These are phyloP conservation scores for Colletotrichum navitas DNA, from an alignment of 2,329 filamentous ascomycete species.

Conservation along the genomic window DNA sequence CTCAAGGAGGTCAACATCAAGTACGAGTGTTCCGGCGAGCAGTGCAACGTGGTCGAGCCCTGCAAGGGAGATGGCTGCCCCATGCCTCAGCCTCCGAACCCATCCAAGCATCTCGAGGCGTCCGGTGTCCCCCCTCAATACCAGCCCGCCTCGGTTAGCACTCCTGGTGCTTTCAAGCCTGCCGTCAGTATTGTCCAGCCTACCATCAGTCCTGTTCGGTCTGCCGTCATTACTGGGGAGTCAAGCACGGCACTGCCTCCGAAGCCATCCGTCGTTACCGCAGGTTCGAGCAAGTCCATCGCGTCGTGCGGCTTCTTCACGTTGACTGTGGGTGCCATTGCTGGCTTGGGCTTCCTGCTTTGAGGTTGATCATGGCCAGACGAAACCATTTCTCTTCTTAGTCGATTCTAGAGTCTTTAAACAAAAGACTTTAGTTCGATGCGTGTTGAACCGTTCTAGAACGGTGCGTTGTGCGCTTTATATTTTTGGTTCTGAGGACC, in stretches of 20 bases:
- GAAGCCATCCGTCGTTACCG: not conserved
- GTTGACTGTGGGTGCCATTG: not conserved
- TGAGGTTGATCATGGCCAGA: not conserved
- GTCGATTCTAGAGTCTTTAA: not conserved
- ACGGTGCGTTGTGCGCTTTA: not conserved
- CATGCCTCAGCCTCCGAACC: constrained; percentile 42
- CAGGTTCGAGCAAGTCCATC: not conserved
- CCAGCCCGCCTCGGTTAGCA: not conserved
- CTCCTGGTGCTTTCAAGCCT: not conserved
- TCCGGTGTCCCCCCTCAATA: not conserved
- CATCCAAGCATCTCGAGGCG: not conserved
- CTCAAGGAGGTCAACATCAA: constrained; percentile 47
- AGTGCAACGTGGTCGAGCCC: constrained; percentile 50
- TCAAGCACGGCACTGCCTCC: no score
- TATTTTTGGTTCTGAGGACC: not conserved
- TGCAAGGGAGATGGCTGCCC: constrained; percentile 48
- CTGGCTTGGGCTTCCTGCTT: not conserved
- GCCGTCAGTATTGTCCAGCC: not conserved
- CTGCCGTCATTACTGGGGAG: not conserved
- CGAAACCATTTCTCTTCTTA: not conserved
- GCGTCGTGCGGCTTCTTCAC: not conserved
- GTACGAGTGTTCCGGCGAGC: constrained; percentile 51
- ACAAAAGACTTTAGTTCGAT: not conserved
- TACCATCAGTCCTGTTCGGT: no score
- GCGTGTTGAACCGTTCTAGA: not conserved